Percentiles rank a stretch among this genome's conserved stretches.
These are phyloP conservation scores for Actinomortierella wolfii DNA, from an alignment of 371 early-diverging fungal genomes.

Conservation along the genomic window DNA sequence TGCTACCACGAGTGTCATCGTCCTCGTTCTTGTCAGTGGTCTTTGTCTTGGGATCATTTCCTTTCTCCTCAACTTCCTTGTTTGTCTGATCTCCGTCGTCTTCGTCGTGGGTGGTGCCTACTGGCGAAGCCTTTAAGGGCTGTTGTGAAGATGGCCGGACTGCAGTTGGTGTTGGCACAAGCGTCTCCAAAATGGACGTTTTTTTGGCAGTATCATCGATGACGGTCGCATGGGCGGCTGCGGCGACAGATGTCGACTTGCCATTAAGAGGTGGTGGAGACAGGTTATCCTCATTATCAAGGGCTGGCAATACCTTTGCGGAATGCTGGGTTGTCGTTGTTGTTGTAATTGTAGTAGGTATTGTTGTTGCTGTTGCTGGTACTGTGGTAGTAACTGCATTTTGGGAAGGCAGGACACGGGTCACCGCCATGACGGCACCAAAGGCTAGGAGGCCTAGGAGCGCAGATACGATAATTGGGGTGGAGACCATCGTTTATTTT, in stretches of 20 bases:
- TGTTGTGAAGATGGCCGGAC: no score
- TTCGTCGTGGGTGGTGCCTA: background rate
- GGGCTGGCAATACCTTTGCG: no score
- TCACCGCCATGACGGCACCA: background rate
- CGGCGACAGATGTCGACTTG: no score
- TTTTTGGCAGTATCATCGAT: background rate
- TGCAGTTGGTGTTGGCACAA: background rate
- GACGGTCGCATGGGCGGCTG: background rate
- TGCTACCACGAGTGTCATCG: background rate
- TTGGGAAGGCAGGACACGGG: background rate
- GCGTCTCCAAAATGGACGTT: background rate
- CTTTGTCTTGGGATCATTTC: background rate
- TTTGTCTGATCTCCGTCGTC: slow-evolving; percentile 1
- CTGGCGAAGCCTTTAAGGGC: no score
- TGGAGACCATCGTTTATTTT: background rate
- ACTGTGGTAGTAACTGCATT: no score
- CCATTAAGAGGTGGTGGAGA: no score
- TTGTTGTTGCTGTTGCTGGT: no score
- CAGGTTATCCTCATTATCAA: no score
- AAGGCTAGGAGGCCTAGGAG: no score
- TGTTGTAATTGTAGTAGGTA: no score
- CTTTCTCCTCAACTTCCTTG: slow-evolving; percentile 3
- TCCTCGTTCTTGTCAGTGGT: background rate
- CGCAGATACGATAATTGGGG: no score
- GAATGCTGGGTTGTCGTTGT: no score